Conservation (phyloP, 192 early-diverging fungal genomes). For the Phycomyces nitens region DNA sequence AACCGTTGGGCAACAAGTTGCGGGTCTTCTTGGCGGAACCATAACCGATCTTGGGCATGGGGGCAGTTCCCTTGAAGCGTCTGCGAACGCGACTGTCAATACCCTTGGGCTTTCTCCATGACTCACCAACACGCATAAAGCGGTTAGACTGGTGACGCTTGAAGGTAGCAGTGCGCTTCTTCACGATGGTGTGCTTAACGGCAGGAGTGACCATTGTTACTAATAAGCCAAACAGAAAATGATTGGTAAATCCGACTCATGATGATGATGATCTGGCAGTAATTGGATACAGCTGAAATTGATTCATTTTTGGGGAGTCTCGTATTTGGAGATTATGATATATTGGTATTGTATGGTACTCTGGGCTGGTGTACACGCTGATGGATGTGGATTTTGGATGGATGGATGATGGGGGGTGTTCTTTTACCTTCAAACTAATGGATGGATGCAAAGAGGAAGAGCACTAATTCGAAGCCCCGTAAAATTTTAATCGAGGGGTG, state of each 20-base stretch:
- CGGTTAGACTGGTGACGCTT: constrained; percentile 98
- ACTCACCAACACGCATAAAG: constrained; percentile 86
- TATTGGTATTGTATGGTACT: too few relatives aligned
- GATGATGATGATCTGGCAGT: too few relatives aligned
- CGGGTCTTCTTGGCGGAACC: constrained; percentile 96
- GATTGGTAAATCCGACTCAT: constrained; percentile 1
- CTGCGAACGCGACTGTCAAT: constrained; percentile 98
- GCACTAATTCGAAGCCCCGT: constrained; percentile 7
- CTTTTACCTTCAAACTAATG: constrained; percentile 23
- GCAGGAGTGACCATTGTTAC: constrained; percentile 90
- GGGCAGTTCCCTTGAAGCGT: constrained; percentile 95
- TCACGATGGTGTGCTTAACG: constrained; percentile 94
- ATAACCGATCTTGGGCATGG: constrained; percentile 99
- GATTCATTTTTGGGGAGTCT: too few relatives aligned
- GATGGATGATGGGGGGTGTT: constrained; percentile 14
- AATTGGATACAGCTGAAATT: too few relatives aligned
- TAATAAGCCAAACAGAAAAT: not conserved
- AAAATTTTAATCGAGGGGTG: constrained; percentile 11
- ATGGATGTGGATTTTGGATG: constrained; percentile 2
- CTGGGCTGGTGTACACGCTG: not conserved
- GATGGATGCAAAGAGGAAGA: constrained; percentile 30
- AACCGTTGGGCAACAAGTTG: constrained; percentile 95
- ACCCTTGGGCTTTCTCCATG: constrained; percentile 99
- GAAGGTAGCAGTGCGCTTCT: constrained; percentile 98
- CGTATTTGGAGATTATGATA: not conserved